Base-by-base conservation (phyloP, 495 filamentous ascomycete genomes). In the Aspergillus conjunctus region DNA sequence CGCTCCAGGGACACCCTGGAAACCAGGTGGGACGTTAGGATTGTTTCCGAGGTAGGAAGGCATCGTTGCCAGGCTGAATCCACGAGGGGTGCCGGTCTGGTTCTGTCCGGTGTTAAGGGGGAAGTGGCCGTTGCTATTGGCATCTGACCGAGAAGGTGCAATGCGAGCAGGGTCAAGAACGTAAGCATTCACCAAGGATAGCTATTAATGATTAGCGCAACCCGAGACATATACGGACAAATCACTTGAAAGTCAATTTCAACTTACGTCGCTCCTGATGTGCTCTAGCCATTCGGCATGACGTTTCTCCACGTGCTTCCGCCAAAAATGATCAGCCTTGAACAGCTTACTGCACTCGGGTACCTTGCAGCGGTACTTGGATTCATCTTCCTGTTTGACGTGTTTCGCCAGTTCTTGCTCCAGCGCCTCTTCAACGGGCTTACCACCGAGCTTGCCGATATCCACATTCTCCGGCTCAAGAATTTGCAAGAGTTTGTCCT, bases 81-180 rank as follows among this genome's bases (percentile, higher is more conserved):
- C 92, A 43, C 94, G 89, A 26, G 94, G 93, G 4, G 94, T 94
- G 17, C 93, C 93, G n/a, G 88, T 81, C 22, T 87, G 85, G 43
- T 81, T 78, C 60, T 91, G 87, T 50, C 87, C 87, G 66, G 87
- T 85, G n/a, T 76, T 70, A 32, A 89, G 81, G 0, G 92, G 91
- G 79, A 96, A 96, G 73, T 98, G 94, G 1, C 93, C 93, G 65
- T 98, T 98, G 74, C 90, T 93, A 68, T 96, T 97, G n/a, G 94
- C 88, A 72, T 99, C 96, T 18, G 92, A 93, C 20, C 91, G 86
- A 1, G 92, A 91, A 12, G 95, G 91, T 49, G 92, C 88, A 70
- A 97, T 92, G 68, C 96, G 92, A 17, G 93, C 84, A 20, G 94
- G 94, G 66, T 99, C 94, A 10, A 96, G 73, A 11, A 96, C 91